A percentile compares a stretch with the other conserved stretches of the same genome.
phyloP scores from a whole-genome alignment of 1,284 basidiomycete species.

The Pterula multifida region DNA sequence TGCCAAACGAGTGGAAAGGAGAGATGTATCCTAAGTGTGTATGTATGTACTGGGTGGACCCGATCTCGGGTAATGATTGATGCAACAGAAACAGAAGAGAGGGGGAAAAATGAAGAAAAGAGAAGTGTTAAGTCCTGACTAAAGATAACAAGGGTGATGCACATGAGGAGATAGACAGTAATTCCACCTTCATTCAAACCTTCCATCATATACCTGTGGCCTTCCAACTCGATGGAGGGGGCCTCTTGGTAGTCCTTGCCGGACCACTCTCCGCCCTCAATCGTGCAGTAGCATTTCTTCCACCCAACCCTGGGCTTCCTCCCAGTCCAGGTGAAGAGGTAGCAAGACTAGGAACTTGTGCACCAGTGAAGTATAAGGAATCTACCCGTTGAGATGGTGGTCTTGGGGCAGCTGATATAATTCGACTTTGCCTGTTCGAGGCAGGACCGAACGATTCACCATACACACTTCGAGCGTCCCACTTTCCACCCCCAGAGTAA shows the following conservation, averaged over 20 bases:
- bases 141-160: background rate
- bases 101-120: no score
- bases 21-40: background rate
- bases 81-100: background rate
- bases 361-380: constrained; percentile 8
- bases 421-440: constrained; percentile 14
- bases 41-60: background rate
- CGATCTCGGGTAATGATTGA: background rate
- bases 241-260: constrained; percentile 18
- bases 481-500: constrained; percentile 40
- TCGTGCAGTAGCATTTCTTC: constrained; percentile 12
- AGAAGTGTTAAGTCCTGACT: no score
- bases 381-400: constrained; percentile 10
- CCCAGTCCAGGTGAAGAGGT: no score
- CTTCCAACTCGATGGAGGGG: constrained; percentile 56
- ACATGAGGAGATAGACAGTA: background rate
- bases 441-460: constrained; percentile 51
- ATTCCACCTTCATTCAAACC: no score
- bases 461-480: constrained; percentile 50
- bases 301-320: background rate
- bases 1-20: background rate
- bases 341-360: background rate
- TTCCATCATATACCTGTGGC: background rate
- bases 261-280: constrained; percentile 46
- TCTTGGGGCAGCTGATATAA: constrained; percentile 12